Evolutionary conservation across 805 yeast genomes (phyloP), one percentile per base, ranked within the genome.

Genomic region (Nakazawaea ambrosiae): DNA sequence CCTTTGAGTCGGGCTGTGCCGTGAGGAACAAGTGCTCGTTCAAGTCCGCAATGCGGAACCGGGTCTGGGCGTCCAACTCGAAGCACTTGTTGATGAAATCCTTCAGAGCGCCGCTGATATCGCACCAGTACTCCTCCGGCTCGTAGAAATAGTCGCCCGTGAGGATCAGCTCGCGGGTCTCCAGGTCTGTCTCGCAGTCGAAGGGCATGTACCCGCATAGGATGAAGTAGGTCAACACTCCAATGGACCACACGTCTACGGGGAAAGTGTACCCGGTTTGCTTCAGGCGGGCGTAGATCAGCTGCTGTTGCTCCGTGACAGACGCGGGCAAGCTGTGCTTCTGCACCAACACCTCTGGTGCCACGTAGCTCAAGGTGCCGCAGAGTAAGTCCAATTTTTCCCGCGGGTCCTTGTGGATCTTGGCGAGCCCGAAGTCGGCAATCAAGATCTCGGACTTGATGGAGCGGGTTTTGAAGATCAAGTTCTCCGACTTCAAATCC

Each of bases 401-500:
- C 42, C 76, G 73, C 44, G 75, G 61, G 47, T 81, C 86, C 6
- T 89, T 89, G 33, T 82, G 69, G 45, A 73, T 70, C 51, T 75
- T 75, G 6, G 81, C 81, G 27, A 75, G 54, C 0, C 96, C 96
- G 58, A 84, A 84, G 57, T 84, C 94, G 0, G 90, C 92, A 36
- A 84, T 81, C 52, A 84, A 83, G 14, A 81, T 75, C 41, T 70
- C 76, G 42, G 97, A 97, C 41, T 82, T 75, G 26, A 29, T 18
- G 15, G 42, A 39, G 20, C 39, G 25, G 40, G 87, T 86, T 41
- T 89, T 84, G 61, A 45, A 65, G 31, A 90, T 66, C 26, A 90
- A 63, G 53, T 90, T 90, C 7, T 95, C 95, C 1, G 98, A 97
- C 59, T 92, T 90, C 49, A 90, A 66, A 60, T 90, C 97, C 35